These are phyloP conservation scores for Fusarium devonianum DNA, from an alignment of 2,329 filamentous ascomycete species.

Conservation along the genomic window DNA sequence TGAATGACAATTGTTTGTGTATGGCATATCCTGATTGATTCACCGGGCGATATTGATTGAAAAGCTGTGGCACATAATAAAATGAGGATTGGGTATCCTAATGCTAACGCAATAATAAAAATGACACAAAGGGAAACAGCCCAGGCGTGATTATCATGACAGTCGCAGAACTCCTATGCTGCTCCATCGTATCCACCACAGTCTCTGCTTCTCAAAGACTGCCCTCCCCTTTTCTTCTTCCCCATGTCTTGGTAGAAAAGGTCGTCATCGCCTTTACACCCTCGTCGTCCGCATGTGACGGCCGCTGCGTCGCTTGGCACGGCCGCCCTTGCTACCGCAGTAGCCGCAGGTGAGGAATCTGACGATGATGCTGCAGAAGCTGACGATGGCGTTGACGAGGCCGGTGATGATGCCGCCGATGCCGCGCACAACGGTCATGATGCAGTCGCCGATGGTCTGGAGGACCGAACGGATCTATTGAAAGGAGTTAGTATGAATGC, in stretches of 20 bases:
- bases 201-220: no score
- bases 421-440: slow-evolving; percentile 73
- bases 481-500: slow-evolving; percentile 24
- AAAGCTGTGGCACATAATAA: slow-evolving; percentile 11
- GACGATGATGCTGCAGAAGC: slow-evolving; percentile 71
- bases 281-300: slow-evolving; percentile 31
- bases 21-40: no score
- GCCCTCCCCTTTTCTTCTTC: not conserved
- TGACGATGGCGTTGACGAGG: slow-evolving; percentile 72
- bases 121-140: slow-evolving; percentile 25
- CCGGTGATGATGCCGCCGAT: slow-evolving; percentile 70
- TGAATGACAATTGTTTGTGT: no score
- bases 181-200: not conserved
- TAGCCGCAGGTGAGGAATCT: slow-evolving; percentile 67
- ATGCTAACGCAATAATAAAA: slow-evolving; percentile 25
- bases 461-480: slow-evolving; percentile 64
- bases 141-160: slow-evolving; percentile 17
- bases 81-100: slow-evolving; percentile 42
- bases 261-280: slow-evolving; percentile 7
- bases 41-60: no score
- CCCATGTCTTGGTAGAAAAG: not conserved
- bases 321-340: slow-evolving; percentile 40
- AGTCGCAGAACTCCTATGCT: slow-evolving; percentile 15
- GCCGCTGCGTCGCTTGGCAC: slow-evolving; percentile 20
- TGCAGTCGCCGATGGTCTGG: slow-evolving; percentile 68